Evolutionary conservation across 73 alveolate species (phyloP).

Genomic region (Stentor roeselii): DNA sequence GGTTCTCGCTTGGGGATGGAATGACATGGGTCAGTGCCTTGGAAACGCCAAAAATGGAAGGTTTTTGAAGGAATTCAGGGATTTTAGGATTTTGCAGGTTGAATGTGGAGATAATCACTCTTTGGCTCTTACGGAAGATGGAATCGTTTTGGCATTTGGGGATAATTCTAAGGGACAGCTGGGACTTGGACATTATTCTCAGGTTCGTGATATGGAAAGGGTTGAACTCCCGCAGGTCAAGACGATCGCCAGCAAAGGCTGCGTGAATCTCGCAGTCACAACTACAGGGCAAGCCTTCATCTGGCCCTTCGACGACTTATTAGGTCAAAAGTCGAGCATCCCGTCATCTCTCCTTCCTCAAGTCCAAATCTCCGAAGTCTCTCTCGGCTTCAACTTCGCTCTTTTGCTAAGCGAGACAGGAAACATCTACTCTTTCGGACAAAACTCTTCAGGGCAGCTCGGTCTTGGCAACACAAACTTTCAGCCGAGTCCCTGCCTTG

Average conservation of each 20-base stretch:
- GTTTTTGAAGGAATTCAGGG: neutral
- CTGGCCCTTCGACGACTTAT: conserved; percentile 85
- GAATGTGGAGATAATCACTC: conserved; percentile 86
- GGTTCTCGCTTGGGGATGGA: conserved; percentile 92
- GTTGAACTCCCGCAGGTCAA: conserved; percentile 41
- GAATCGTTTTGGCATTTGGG: conserved; percentile 78
- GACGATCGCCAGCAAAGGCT: conserved; percentile 77
- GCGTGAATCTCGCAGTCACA: conserved; percentile 64
- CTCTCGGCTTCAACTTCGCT: conserved; percentile 90
- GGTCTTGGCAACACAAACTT: conserved; percentile 86
- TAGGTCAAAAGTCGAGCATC: conserved; percentile 56
- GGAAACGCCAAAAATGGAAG: neutral
- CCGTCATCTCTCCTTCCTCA: conserved; percentile 65
- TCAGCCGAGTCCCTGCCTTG: conserved; percentile 67
- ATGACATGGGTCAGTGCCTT: conserved; percentile 16
- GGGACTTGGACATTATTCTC: conserved; percentile 86
- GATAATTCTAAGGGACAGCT: conserved; percentile 85
- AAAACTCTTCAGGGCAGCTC: conserved; percentile 84
- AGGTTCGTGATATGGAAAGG: conserved; percentile 22
- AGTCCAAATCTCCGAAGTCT: conserved; percentile 63
- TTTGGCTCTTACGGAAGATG: conserved; percentile 61
- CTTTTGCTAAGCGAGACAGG: conserved; percentile 74
- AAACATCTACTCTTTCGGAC: conserved; percentile 81
- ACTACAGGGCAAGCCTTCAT: conserved; percentile 77
- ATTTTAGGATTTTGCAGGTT: conserved; percentile 39